Evolutionary conservation across 495 filamentous ascomycete species (phyloP), one percentile per base, ranked within the genome.

Genomic region (Pyrenopolyporus hunteri): DNA sequence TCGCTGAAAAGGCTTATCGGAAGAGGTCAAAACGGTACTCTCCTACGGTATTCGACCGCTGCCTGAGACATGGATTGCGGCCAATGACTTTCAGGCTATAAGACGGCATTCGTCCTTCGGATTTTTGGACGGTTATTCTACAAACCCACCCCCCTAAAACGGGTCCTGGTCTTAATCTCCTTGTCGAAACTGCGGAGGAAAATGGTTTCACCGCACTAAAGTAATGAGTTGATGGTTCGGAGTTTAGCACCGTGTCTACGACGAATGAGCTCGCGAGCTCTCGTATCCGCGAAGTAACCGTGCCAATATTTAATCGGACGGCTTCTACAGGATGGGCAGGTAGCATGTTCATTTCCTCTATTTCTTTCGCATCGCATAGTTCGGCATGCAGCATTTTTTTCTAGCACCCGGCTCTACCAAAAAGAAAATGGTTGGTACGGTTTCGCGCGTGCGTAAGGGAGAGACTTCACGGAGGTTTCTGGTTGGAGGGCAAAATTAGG

Each of bases 1-100:
- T 49, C 29, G 39, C 46, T 45, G 42, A 40, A 53, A 59, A 7
- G 48, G 47, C 26, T 63, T 58, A 58, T 67, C 64, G 52, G 64
- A 57, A 62, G 64, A 67, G 64, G 64, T 63, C 64, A 67, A 57
- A 67, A 67, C 64, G 59, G 64, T 63, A 67, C 64, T 67, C 63
- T 66, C 47, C 43, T 51, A 55, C 49, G 59, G 58, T 60, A 66
- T 61, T 43, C 19, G 56, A 40, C 47, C 52, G 63, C 56, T 47
- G 33, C 63, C 57, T 60, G 57, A 66, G 59, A 66, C 33, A 66
- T 39, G 63, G 57, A 52, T 52, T 35, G 52, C 46, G 57, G 55
- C 35, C 63, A 45, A 56, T 51, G 40, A 57, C 51, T 61, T 66
- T 66, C 63, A 61, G 63, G 44, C 63, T 66, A 61, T 66, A 61